Percentiles rank a stretch among this genome's conserved stretches.
Conservation (phyloP, 805 yeast genomes). For the Metschnikowia vanudenii region DNA sequence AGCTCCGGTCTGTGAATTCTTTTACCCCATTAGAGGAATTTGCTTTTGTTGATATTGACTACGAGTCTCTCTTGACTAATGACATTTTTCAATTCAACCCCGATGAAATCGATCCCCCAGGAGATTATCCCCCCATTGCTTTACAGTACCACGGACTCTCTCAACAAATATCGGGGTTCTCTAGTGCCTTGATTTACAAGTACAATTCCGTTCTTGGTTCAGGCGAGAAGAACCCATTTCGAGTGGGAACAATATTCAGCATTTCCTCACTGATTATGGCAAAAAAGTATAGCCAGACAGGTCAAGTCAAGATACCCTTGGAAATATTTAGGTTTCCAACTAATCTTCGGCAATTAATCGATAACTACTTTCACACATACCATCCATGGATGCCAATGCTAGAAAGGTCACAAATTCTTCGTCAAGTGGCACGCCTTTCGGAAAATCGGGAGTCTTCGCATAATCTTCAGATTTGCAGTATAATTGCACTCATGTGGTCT, state of each 20-base stretch:
- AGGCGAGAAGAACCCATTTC: slow-evolving; percentile 20
- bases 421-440: slow-evolving; percentile 17
- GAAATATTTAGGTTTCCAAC: slow-evolving; percentile 22
- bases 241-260: slow-evolving; percentile 28
- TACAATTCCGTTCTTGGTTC: slow-evolving; percentile 15
- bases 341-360: slow-evolving; percentile 16
- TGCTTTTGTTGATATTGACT: slow-evolving; percentile 3
- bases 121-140: slow-evolving; percentile 20
- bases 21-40: slow-evolving; percentile 1
- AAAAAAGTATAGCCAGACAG: slow-evolving; percentile 10
- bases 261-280: slow-evolving; percentile 16
- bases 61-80: slow-evolving; percentile 12
- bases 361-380: slow-evolving; percentile 20
- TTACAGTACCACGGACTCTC: slow-evolving; percentile 24
- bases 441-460: not conserved
- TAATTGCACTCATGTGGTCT: slow-evolving; percentile 24
- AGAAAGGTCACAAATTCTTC: slow-evolving; percentile 19
- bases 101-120: slow-evolving; percentile 16
- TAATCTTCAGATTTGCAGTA: slow-evolving; percentile 17
- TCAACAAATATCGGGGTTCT: slow-evolving; percentile 23
- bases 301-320: slow-evolving; percentile 16
- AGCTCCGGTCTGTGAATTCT: not conserved
- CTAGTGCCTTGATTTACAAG: slow-evolving; percentile 19
- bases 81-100: slow-evolving; percentile 20
- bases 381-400: slow-evolving; percentile 27